Conservation (phyloP, 2,329 filamentous ascomycete species). For the Corinectria fuckeliana region DNA sequence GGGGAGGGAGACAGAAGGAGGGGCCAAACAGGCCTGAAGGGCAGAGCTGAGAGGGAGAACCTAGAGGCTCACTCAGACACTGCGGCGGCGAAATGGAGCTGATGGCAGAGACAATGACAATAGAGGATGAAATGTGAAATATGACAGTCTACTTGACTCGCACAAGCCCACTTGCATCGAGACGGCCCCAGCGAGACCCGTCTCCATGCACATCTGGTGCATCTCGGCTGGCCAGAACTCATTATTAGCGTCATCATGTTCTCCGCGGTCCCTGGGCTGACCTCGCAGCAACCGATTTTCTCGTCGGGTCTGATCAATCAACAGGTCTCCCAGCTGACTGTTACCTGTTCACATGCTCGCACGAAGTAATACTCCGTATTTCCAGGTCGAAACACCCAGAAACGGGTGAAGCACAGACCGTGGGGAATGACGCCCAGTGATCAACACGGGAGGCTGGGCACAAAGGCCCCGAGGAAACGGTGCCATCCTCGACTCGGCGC, state of each 20-base stretch:
- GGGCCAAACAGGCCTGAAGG: not conserved
- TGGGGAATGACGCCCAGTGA: slow-evolving; percentile 29
- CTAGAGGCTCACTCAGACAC: too few species aligned
- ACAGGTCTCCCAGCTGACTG: slow-evolving; percentile 23
- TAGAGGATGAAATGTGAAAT: not conserved
- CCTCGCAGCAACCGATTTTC: slow-evolving; percentile 5
- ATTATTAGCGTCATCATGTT: slow-evolving; percentile 22
- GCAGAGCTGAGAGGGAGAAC: not conserved
- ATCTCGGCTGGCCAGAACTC: slow-evolving; percentile 15
- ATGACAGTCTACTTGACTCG: slow-evolving; percentile 12
- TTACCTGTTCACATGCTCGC: too few species aligned
- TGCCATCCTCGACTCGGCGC: not conserved
- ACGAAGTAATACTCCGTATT: slow-evolving; percentile 19
- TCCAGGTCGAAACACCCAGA: slow-evolving; percentile 31
- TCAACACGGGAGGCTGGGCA: slow-evolving; percentile 23
- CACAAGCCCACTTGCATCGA: slow-evolving; percentile 12
- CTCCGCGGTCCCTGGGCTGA: slow-evolving; percentile 5
- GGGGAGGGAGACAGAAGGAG: not conserved
- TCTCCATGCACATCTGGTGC: slow-evolving; percentile 10
- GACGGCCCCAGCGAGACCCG: slow-evolving; percentile 1
- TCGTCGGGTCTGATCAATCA: slow-evolving; percentile 6
- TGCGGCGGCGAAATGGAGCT: slow-evolving; percentile 1
- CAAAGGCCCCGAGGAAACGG: slow-evolving; percentile 10
- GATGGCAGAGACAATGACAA: slow-evolving; percentile 3
- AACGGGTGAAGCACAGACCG: slow-evolving; percentile 19